phyloP scores from a whole-genome alignment of 805 yeast species.

The Naumovozyma baii region DNA sequence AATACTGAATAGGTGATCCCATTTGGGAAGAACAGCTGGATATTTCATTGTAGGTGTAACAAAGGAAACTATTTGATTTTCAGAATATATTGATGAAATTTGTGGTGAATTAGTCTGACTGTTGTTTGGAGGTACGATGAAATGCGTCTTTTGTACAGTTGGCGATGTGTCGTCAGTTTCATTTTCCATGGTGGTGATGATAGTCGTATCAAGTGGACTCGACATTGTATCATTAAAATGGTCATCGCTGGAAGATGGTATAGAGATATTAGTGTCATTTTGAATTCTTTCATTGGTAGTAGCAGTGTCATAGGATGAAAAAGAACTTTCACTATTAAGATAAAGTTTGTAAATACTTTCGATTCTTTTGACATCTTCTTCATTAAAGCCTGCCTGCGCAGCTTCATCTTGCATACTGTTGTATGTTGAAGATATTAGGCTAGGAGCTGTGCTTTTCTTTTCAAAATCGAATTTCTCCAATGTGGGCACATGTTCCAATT shows the following conservation, averaged over 20 bases:
- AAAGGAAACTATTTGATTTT: too few relatives aligned
- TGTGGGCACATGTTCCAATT: background rate
- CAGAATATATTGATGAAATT: too few relatives aligned
- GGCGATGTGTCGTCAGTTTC: too few relatives aligned
- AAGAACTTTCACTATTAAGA: slow-evolving; percentile 38
- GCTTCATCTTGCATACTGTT: too few relatives aligned
- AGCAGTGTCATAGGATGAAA: background rate
- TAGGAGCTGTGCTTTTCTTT: background rate
- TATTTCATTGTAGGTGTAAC: too few relatives aligned
- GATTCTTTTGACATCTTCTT: slow-evolving; percentile 62
- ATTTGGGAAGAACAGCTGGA: too few relatives aligned
- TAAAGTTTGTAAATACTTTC: slow-evolving; percentile 72
- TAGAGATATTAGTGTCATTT: background rate
- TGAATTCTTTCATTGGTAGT: background rate
- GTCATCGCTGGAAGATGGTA: background rate
- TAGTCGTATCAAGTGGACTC: background rate
- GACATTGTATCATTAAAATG: background rate
- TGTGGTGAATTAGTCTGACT: too few relatives aligned
- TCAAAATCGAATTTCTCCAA: background rate
- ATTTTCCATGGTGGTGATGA: too few relatives aligned
- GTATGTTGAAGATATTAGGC: background rate
- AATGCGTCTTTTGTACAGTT: too few relatives aligned
- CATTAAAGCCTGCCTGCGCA: slow-evolving; percentile 51
- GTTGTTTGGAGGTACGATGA: too few relatives aligned
- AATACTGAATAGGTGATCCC: too few relatives aligned